These are phyloP conservation scores for Rhodocollybia butyracea DNA, from an alignment of 768 basidiomycete species.

Conservation along the genomic window DNA sequence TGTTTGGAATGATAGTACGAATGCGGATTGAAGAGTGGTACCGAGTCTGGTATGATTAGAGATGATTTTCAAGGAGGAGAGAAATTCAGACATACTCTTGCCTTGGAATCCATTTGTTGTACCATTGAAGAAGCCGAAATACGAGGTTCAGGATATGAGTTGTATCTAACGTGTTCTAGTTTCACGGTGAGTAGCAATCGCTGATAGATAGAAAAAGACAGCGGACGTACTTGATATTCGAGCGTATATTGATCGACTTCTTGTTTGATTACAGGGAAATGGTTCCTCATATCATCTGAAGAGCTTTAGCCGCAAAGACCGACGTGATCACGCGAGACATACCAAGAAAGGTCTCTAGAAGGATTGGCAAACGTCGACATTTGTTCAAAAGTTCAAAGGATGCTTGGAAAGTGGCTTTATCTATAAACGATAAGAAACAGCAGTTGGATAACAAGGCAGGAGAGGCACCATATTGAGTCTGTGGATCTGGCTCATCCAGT, in stretches of 20 bases:
- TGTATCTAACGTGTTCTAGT: conserved; percentile 44
- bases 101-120: conserved; percentile 68
- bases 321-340: conserved; percentile 15
- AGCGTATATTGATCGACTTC: conserved; percentile 59
- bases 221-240: conserved; percentile 53
- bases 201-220: not conserved
- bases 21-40: conserved; percentile 53
- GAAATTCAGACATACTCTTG: conserved; percentile 45
- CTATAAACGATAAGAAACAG: conserved; percentile 20
- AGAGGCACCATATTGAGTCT: not conserved
- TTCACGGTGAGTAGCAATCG: not conserved
- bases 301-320: not conserved
- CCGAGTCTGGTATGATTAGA: conserved; percentile 45
- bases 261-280: conserved; percentile 53
- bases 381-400: conserved; percentile 60
- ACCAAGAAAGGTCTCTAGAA: conserved; percentile 76
- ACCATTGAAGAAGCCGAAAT: conserved; percentile 66
- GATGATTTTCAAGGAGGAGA: conserved; percentile 1
- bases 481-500: conserved; percentile 33
- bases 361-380: conserved; percentile 55
- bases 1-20: conserved; percentile 69
- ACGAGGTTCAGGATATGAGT: conserved; percentile 53
- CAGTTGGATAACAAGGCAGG: conserved; percentile 8
- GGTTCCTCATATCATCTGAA: conserved; percentile 61
- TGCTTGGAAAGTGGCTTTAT: conserved; percentile 45